Evolutionary conservation across 2,329 filamentous ascomycete genomes (phyloP).

Genomic region (Fusarium piperis): DNA sequence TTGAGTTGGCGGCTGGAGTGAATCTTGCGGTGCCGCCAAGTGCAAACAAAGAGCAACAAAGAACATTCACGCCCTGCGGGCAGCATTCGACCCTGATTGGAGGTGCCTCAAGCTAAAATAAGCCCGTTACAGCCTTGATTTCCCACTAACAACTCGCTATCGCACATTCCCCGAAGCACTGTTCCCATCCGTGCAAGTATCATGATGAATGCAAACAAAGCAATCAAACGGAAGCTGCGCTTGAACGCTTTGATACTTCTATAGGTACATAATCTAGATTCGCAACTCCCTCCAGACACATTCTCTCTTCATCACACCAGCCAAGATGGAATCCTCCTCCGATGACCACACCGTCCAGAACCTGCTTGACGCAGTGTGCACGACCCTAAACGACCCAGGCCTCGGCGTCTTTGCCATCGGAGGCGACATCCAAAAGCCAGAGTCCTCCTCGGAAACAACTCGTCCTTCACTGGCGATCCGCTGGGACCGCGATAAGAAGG

Average conservation of each 20-base stretch:
- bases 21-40: background rate
- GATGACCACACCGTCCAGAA: rapidly evolving
- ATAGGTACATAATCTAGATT: background rate
- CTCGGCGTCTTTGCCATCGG: slow-evolving; percentile 19
- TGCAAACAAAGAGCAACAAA: background rate
- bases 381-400: background rate
- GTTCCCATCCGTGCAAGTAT: background rate
- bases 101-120: background rate
- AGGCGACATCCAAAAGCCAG: background rate
- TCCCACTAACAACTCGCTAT: background rate
- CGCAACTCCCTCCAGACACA: background rate
- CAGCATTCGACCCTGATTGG: background rate
- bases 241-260: background rate
- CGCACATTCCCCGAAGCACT: background rate
- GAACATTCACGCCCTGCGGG: background rate
- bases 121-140: background rate
- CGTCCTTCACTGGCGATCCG: background rate
- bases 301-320: background rate
- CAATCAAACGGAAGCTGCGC: background rate
- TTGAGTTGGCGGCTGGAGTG: no score
- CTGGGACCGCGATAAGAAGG: background rate
- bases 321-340: background rate
- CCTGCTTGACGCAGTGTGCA: background rate
- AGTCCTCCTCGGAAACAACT: background rate
- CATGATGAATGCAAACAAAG: background rate